Evolutionary conservation across 2,329 filamentous ascomycete species (phyloP), one percentile per base, ranked within the genome.

Genomic region (Teratosphaeria gauchensis): DNA sequence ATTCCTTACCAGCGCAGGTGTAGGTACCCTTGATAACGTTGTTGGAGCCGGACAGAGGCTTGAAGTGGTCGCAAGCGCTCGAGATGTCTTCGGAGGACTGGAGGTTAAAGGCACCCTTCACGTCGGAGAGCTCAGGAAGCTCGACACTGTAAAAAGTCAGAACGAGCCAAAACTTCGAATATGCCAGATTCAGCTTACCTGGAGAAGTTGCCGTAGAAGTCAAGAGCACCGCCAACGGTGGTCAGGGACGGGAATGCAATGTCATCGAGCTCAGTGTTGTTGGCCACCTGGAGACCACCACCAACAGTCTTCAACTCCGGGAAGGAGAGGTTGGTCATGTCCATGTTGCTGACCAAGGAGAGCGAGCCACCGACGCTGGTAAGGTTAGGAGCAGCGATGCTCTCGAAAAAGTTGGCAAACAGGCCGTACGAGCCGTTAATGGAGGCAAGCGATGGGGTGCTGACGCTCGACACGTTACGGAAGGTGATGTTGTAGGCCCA

Each of bases 401-500:
- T 75, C 58, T 75, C 70, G 70, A 92, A 84, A 72, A 81, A 83
- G 84, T 92, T 92, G 71, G 84, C 86, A 78, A 90, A 90, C 74
- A 97, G 89, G 71, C 88, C 88, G 69, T 96, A 81, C 59, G 90
- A 90, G 70, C 87, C 85, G 74, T 87, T 89, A 68, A 96, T 84
- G 56, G 77, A 77, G 65, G 81, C 74, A 58, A 99, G 84, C 24
- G 86, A 84, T 51, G 92, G 90, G 48, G 91, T 80, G 53, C 78
- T 79, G 74, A 97, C 82, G 64, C 78, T 81, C 70, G 86, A 87
- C 74, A 90, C 85, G 78, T 94, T 92, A 73, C 85, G 82, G 78
- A 94, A 85, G 62, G 87, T 90, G 79, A 92, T 82, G 81, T 92
- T 90, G 76, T 83, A 83, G 66, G 90, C 89, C 77, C 82, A 84